Evolutionary conservation across 306 rosid species (phyloP).

Genomic region (Medicago ruthenica): DNA sequence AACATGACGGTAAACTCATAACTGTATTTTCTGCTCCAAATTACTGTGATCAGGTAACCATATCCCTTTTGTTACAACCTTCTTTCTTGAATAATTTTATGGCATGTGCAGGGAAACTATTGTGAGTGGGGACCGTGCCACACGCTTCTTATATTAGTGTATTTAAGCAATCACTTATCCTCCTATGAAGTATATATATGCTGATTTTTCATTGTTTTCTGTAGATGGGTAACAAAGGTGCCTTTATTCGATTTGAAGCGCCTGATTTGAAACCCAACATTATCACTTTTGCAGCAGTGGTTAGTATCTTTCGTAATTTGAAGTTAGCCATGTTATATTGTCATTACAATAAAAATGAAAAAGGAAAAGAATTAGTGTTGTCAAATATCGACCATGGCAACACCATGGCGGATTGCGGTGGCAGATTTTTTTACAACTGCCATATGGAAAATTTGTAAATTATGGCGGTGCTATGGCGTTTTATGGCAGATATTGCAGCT

Average conservation of each 20-base stretch:
- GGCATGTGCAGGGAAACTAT: no score
- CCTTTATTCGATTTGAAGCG: conserved; percentile 91
- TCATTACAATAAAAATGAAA: background rate
- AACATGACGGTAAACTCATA: conserved; percentile 96
- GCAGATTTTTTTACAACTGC: background rate
- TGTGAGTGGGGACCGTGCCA: background rate
- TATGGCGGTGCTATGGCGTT: background rate
- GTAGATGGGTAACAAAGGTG: conserved; percentile 99
- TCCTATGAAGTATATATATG: background rate
- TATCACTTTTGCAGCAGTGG: conserved; percentile 92
- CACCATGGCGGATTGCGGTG: background rate
- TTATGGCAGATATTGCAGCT: background rate
- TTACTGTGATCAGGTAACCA: conserved; percentile 96
- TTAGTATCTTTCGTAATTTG: conserved; percentile 50
- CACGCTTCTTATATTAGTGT: conserved; percentile 27
- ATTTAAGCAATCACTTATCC: conserved; percentile 19
- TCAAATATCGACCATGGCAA: background rate
- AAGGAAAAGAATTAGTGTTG: background rate
- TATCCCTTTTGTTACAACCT: conserved; percentile 9
- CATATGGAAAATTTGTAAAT: background rate
- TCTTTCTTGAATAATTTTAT: background rate
- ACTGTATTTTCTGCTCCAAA: conserved; percentile 99
- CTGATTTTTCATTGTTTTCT: conserved; percentile 40
- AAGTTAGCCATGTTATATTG: conserved; percentile 2
- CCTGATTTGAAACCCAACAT: conserved; percentile 92